Percentiles rank a stretch among this genome's conserved stretches.
Conservation (phyloP, 768 basidiomycete species). For the Suillus luteus region DNA sequence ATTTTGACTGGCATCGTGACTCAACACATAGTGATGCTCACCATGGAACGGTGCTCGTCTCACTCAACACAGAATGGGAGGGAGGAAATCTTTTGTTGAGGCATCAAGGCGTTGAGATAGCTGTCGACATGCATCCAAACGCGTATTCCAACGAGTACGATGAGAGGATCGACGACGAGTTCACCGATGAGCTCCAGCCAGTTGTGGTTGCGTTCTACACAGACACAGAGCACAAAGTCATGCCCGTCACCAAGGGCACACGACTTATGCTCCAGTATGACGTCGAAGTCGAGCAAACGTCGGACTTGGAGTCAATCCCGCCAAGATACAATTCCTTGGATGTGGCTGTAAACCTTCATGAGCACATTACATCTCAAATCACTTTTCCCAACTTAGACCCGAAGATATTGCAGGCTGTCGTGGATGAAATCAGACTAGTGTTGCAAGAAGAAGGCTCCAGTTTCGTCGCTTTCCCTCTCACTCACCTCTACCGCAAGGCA, state of each 20-base stretch:
- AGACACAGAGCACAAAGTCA: constrained; percentile 1
- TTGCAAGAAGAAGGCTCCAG: neutral
- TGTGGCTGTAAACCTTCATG: neutral
- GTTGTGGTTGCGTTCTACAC: neutral
- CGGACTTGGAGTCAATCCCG: no score
- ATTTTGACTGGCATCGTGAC: constrained; percentile 7
- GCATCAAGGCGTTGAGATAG: neutral
- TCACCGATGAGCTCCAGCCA: neutral
- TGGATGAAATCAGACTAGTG: neutral
- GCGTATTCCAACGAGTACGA: neutral
- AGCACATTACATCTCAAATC: neutral
- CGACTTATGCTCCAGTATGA: constrained; percentile 1
- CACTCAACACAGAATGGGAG: neutral
- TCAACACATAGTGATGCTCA: neutral
- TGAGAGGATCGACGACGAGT: no score
- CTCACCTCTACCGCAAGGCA: constrained; percentile 1
- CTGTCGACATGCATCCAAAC: neutral
- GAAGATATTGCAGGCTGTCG: neutral
- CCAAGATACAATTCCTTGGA: neutral
- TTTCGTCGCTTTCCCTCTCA: neutral
- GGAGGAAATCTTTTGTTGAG: neutral
- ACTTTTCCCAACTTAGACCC: neutral
- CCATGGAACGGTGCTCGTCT: neutral
- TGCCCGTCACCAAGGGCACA: constrained; percentile 1
- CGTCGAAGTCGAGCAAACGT: neutral